phyloP scores from a whole-genome alignment of 768 basidiomycete genomes.

The Clitopilus hobsonii region DNA sequence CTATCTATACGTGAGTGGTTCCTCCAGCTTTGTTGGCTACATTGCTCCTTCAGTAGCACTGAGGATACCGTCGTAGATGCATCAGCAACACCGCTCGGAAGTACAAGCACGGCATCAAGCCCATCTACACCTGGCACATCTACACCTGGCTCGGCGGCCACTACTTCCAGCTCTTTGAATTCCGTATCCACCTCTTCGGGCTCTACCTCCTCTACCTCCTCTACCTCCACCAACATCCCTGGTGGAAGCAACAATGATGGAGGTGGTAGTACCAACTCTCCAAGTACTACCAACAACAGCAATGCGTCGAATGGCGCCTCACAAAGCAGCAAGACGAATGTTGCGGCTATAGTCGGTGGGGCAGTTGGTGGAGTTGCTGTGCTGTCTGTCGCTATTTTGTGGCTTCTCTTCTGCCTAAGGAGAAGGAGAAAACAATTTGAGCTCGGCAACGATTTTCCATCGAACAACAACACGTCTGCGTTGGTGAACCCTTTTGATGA shows the following conservation, averaged over 20 bases:
- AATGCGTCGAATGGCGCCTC: no score
- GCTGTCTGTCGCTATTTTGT: slow-evolving; percentile 2
- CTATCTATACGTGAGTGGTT: slow-evolving; percentile 33
- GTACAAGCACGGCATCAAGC: not conserved
- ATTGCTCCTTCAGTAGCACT: not conserved
- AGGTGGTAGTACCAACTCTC: no score
- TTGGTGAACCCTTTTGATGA: no score
- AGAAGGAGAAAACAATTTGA: not conserved
- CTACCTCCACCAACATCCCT: not conserved
- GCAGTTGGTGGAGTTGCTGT: slow-evolving; percentile 4
- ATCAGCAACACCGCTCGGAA: no score
- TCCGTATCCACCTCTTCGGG: no score
- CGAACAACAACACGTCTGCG: not conserved
- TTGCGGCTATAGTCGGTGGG: slow-evolving; percentile 10
- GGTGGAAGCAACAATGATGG: not conserved
- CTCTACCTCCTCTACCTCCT: no score
- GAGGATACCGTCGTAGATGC: not conserved
- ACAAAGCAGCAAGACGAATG: not conserved
- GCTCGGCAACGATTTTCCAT: not conserved
- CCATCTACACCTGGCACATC: not conserved
- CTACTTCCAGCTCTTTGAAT: no score
- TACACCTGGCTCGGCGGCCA: no score
- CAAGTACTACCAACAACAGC: not conserved
- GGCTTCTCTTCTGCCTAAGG: not conserved
- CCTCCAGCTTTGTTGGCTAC: not conserved